Evolutionary conservation across 768 basidiomycete species (phyloP).

Genomic region (Strobilomyces echinocephalus): DNA sequence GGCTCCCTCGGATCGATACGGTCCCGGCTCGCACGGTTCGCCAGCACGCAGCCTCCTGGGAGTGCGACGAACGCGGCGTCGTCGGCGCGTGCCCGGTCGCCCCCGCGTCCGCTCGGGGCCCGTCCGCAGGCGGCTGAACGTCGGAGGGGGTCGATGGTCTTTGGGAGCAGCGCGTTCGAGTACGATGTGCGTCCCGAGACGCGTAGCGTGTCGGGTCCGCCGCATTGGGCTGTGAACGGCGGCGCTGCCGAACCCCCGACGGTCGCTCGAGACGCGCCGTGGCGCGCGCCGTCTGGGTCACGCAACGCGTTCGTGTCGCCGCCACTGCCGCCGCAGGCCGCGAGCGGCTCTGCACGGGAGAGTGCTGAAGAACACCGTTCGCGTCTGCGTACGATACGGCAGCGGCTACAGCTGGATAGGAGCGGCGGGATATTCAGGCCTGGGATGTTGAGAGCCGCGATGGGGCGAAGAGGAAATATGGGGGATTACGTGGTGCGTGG

Average conservation of each 20-base stretch:
- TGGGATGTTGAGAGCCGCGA: conserved; percentile 20
- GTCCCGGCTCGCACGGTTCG: conserved; percentile 24
- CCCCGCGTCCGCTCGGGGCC: conserved; percentile 23
- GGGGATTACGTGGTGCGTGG: conserved; percentile 54
- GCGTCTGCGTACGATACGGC: conserved; percentile 24
- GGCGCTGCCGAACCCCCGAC: conserved; percentile 1
- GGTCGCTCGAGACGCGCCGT: conserved; percentile 16
- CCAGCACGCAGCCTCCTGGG: conserved; percentile 16
- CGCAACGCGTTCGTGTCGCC: conserved; percentile 9
- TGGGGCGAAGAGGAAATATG: conserved; percentile 23
- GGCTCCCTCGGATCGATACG: conserved; percentile 20
- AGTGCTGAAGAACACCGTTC: conserved; percentile 17
- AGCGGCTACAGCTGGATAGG: conserved; percentile 28
- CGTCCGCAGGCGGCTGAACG: conserved; percentile 21
- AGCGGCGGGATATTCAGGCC: conserved; percentile 19
- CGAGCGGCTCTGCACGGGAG: conserved; percentile 2
- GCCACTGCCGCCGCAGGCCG: background rate
- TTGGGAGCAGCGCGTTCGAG: conserved; percentile 8
- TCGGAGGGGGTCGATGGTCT: conserved; percentile 7
- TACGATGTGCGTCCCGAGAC: conserved; percentile 9
- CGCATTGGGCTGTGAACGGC: conserved; percentile 10
- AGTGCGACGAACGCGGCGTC: conserved; percentile 4
- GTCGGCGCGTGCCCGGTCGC: conserved; percentile 20
- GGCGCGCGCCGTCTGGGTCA: conserved; percentile 20
- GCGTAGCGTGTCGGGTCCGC: background rate